A percentile compares a stretch with the other conserved stretches of the same genome.
These are phyloP conservation scores for Pigoraptor vietnamica DNA, from an alignment of 78 protist species.

Conservation along the genomic window DNA sequence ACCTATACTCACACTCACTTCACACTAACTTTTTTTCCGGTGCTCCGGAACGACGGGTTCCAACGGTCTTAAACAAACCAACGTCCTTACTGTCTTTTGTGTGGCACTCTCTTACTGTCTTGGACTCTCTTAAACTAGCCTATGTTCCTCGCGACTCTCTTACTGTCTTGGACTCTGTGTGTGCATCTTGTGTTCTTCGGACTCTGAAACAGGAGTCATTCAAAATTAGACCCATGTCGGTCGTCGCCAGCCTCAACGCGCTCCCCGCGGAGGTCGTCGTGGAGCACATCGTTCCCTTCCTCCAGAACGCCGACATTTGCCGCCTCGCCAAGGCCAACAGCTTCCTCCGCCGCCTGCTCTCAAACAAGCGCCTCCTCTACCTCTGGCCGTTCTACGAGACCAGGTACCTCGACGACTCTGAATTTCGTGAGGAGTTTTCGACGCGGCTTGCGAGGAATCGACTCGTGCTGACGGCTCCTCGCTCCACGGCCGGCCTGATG, in stretches of 20 bases:
- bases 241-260: neutral
- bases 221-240: no score
- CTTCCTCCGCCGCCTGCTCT: neutral
- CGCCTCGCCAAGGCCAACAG: neutral
- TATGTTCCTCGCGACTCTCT: no score
- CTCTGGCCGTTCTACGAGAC: neutral
- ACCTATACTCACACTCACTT: no score
- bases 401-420: neutral
- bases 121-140: no score
- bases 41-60: no score
- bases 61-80: no score
- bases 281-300: neutral
- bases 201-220: no score
- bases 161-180: no score
- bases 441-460: neutral
- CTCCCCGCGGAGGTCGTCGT: neutral
- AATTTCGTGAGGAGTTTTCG: neutral
- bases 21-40: no score
- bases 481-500: neutral
- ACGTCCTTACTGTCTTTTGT: no score
- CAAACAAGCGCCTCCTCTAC: neutral
- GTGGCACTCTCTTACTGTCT: no score
- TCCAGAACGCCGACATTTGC: neutral
- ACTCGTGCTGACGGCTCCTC: neutral
- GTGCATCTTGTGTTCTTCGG: no score